phyloP scores from a whole-genome alignment of 225 moss, liverwort and hornwort species.

The Takakia lepidozioides region DNA sequence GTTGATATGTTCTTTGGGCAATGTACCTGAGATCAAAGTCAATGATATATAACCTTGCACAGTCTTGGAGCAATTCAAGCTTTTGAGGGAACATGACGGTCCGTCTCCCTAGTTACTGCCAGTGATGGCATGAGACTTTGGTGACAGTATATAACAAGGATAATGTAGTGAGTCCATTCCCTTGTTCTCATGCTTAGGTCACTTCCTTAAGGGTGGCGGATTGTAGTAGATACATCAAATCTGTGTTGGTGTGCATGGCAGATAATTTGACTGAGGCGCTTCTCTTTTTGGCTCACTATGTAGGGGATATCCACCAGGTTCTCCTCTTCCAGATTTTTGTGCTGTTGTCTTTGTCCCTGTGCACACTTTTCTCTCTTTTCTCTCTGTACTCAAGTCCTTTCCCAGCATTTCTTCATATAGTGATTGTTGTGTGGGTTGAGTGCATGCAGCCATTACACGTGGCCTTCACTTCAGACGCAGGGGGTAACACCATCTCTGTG shows the following conservation, averaged over 20 bases:
- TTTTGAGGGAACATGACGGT: no score
- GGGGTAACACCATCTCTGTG: conserved; percentile 63
- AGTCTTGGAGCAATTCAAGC: no score
- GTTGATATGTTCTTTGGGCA: no score
- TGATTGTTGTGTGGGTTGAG: neutral
- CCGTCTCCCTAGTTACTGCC: no score
- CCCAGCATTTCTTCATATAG: neutral
- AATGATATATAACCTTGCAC: no score
- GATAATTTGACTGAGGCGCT: conserved; percentile 85
- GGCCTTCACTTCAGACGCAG: conserved; percentile 66
- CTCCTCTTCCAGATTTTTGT: no score
- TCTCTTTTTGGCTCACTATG: conserved; percentile 71
- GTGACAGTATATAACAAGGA: conserved; percentile 1
- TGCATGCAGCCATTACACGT: conserved; percentile 73
- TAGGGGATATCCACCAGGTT: conserved; percentile 92
- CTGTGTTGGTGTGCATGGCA: conserved; percentile 16
- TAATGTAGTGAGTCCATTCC: conserved; percentile 5
- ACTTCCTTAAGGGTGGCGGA: no score
- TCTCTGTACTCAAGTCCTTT: neutral
- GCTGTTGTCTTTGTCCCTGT: no score
- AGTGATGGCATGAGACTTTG: no score
- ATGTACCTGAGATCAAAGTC: no score
- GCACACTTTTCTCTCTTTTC: neutral
- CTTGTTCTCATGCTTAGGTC: conserved; percentile 1
- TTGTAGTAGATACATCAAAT: neutral